Percentiles rank a stretch among this genome's conserved stretches.
phyloP scores from a whole-genome alignment of 805 yeast species.

The Yamadazyma olivae region DNA sequence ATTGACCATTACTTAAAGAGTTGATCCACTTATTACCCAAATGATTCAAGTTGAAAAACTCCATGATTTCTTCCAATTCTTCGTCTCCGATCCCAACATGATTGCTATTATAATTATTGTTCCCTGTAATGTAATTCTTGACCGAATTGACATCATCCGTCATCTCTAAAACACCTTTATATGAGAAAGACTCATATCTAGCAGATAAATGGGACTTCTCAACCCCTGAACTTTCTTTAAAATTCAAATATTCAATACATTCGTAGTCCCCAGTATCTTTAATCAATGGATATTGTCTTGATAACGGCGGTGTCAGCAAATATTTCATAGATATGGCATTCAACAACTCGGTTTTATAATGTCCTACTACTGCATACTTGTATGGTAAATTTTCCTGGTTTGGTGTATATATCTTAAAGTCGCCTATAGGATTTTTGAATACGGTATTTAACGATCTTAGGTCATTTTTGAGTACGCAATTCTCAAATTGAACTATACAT shows the following conservation, averaged over 20 bases:
- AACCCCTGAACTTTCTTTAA: slow-evolving; percentile 33
- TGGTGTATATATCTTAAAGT: slow-evolving; percentile 22
- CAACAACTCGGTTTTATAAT: slow-evolving; percentile 53
- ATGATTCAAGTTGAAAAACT: slow-evolving; percentile 50
- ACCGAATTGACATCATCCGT: slow-evolving; percentile 66
- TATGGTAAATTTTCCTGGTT: slow-evolving; percentile 14
- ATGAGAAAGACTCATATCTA: slow-evolving; percentile 71
- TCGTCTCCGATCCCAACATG: slow-evolving; percentile 25
- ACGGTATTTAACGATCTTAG: slow-evolving; percentile 2
- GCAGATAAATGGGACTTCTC: slow-evolving; percentile 76
- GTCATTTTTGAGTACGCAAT: slow-evolving; percentile 9
- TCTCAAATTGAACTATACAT: slow-evolving; percentile 11
- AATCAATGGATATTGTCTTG: slow-evolving; percentile 56
- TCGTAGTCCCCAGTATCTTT: slow-evolving; percentile 24
- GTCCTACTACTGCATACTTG: slow-evolving; percentile 33
- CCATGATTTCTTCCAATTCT: slow-evolving; percentile 18
- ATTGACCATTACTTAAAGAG: slow-evolving; percentile 90
- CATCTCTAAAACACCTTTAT: slow-evolving; percentile 60
- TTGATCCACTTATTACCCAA: slow-evolving; percentile 75
- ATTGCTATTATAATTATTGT: slow-evolving; percentile 47
- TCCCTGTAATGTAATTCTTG: slow-evolving; percentile 52
- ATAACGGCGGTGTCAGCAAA: slow-evolving; percentile 48
- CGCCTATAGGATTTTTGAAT: slow-evolving; percentile 23
- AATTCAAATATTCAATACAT: slow-evolving; percentile 29
- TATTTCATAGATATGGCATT: slow-evolving; percentile 55